These are phyloP conservation scores for Magnolia sinica DNA, from an alignment of 164 flowering plant genomes.

Conservation along the genomic window DNA sequence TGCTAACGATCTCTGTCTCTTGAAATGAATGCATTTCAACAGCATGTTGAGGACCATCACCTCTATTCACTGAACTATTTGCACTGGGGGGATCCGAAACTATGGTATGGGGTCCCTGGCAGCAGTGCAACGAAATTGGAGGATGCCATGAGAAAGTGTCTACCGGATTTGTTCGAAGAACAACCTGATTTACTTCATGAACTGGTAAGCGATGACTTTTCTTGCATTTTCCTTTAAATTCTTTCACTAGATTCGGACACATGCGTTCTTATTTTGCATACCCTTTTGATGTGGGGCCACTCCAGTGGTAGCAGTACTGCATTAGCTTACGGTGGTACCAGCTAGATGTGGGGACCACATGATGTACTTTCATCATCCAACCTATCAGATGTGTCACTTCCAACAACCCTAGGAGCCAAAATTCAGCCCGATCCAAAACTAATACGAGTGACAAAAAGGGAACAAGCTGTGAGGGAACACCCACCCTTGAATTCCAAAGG, in stretches of 20 bases:
- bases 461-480: no score
- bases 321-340: neutral
- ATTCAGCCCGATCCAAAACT: neutral
- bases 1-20: neutral
- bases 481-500: no score
- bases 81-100: conserved; percentile 83
- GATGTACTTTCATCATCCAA: no score
- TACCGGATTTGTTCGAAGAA: conserved; percentile 81
- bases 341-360: neutral
- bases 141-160: conserved; percentile 71
- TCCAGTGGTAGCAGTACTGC: no score
- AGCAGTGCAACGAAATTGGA: conserved; percentile 61
- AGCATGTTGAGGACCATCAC: conserved; percentile 98
- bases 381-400: neutral
- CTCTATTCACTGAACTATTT: conserved; percentile 77
- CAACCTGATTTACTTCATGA: conserved; percentile 74
- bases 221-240: neutral
- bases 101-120: conserved; percentile 93
- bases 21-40: conserved; percentile 13
- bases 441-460: no score
- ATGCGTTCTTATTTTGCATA: neutral
- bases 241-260: neutral
- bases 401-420: neutral
- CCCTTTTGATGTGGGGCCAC: neutral
- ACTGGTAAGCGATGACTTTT: conserved; percentile 40